These are phyloP conservation scores for Megacollybia marginata DNA, from an alignment of 768 basidiomycete species.

Conservation along the genomic window DNA sequence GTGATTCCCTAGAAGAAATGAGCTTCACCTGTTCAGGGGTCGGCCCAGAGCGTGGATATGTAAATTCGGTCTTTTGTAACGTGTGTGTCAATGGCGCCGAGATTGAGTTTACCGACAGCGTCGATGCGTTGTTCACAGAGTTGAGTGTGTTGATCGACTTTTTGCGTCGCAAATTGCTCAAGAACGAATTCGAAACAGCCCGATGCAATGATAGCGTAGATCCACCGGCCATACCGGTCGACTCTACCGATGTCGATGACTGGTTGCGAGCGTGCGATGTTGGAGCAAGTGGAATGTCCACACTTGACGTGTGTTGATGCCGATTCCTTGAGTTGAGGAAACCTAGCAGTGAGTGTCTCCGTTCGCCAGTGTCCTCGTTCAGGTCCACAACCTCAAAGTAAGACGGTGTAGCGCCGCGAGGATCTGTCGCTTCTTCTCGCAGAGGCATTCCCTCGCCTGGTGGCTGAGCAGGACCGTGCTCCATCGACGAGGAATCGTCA, in stretches of 20 bases:
- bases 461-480: background rate
- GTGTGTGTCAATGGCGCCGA: conserved; percentile 75
- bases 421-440: conserved; percentile 19
- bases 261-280: too few relatives aligned
- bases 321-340: background rate
- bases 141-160: conserved; percentile 33
- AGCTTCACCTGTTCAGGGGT: conserved; percentile 61
- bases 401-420: conserved; percentile 58
- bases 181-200: conserved; percentile 26
- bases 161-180: conserved; percentile 43
- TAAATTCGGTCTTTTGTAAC: conserved; percentile 60
- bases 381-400: conserved; percentile 51
- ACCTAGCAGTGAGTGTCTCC: too few relatives aligned
- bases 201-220: background rate
- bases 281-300: background rate
- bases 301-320: conserved; percentile 6
- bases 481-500: conserved; percentile 7
- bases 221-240: background rate
- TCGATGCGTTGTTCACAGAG: conserved; percentile 42
- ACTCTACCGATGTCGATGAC: too few relatives aligned
- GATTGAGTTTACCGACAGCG: conserved; percentile 67
- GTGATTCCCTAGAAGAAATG: conserved; percentile 58
- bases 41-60: conserved; percentile 54
- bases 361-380: conserved; percentile 9
- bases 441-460: conserved; percentile 13